Evolutionary conservation across 1,139 yeast species (phyloP), one percentile per base, ranked within the genome.

Genomic region (Diutina pseudorugosa): DNA sequence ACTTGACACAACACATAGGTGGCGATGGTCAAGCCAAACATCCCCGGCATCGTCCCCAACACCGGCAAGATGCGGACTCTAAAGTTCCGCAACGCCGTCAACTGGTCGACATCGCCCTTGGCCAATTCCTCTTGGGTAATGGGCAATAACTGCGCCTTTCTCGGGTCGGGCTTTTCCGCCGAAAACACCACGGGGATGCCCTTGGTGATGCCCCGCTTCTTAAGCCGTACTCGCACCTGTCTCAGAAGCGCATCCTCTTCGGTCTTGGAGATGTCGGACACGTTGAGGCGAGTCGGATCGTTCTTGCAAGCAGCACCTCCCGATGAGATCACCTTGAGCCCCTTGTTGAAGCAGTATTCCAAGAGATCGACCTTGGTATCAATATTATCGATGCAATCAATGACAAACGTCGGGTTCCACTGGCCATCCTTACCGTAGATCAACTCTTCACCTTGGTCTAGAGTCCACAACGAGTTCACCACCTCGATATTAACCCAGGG

Each of bases 161-260:
- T 81, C 42, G 96, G 95, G 62, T 91, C 96, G 1, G 98, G 98
- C 66, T 93, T 93, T 65, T 93, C 98, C 1, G 96, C 86, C 30
- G 96, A 86, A 62, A 88, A 93, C 1, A 90, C 94, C 7, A 89
- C 91, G 0, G 96, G 90, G 18, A 93, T 86, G 30, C 90, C 90
- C 4, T 76, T 73, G 16, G 72, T 64, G 44, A 93, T 83, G 2
- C 97, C 98, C 57, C 80, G 75, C 62, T 83, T 80, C 65, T 88
- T 84, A 60, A 93, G 76, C 59, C 91, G 77, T 59, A 95, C 78
- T 62, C 98, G 77, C 7, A 91, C 95, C 0, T 90, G 72, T 58
- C 95, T 79, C n/a, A 96, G 86, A 53, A 93, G 73, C 3, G 97
- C 95, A 65, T 93, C 98, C 67, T 93, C 98, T 61, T 86, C 94